Evolutionary conservation across 208 protist genomes (phyloP).

Genomic region (Vickermania ingenoplastis): DNA sequence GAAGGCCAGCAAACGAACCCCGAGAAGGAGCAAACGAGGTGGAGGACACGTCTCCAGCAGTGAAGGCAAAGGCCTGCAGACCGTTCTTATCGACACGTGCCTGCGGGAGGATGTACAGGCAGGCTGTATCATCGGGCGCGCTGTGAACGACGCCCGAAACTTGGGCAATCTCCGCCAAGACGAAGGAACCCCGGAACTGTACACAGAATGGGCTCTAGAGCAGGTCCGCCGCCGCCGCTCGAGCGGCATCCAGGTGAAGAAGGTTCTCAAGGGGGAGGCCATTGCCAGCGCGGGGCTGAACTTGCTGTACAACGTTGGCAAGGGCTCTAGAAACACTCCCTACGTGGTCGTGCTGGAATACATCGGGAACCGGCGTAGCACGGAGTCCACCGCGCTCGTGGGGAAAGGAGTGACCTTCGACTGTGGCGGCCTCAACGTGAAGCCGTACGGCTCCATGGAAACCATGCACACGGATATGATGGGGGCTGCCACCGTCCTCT

Average conservation of each 20-base stretch:
- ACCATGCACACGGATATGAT: slow-evolving; percentile 92
- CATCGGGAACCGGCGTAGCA: slow-evolving; percentile 37
- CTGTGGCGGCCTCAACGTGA: slow-evolving; percentile 85
- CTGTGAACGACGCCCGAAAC: slow-evolving; percentile 69
- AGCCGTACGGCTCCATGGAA: slow-evolving; percentile 85
- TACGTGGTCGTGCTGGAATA: slow-evolving; percentile 80
- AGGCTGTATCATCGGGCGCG: slow-evolving; percentile 56
- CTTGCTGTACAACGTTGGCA: slow-evolving; percentile 78
- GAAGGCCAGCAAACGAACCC: neutral
- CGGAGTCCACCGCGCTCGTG: slow-evolving; percentile 46
- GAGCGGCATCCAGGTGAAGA: slow-evolving; percentile 37
- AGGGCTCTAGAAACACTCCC: slow-evolving; percentile 52
- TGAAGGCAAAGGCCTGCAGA: slow-evolving; percentile 12
- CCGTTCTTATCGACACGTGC: slow-evolving; percentile 31
- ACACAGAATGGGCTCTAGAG: slow-evolving; percentile 56
- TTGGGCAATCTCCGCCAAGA: slow-evolving; percentile 80
- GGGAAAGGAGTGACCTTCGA: slow-evolving; percentile 92
- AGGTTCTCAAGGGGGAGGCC: slow-evolving; percentile 43
- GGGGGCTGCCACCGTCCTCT: slow-evolving; percentile 77
- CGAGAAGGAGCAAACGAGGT: too few species aligned
- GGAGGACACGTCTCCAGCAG: neutral
- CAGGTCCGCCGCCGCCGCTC: slow-evolving; percentile 7
- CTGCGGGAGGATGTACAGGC: slow-evolving; percentile 32
- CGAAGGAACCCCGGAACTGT: slow-evolving; percentile 67
- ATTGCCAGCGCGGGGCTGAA: slow-evolving; percentile 43